Conservation (phyloP, 1,139 yeast species). For the Yamadazyma songkhlaensis region DNA sequence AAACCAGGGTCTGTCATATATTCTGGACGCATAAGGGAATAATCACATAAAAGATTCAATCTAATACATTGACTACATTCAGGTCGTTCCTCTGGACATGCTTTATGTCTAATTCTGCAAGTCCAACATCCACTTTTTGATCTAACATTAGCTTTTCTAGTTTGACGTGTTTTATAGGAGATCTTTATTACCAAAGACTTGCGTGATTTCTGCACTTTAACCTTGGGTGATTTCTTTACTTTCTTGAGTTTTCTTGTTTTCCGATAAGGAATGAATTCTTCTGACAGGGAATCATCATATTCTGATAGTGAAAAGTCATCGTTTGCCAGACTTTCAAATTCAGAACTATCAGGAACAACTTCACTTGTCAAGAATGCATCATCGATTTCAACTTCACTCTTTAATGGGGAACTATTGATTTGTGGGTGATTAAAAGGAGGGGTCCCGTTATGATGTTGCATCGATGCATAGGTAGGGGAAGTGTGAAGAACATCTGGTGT, state of each 20-base stretch:
- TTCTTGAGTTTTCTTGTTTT: neutral
- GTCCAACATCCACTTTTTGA: slow-evolving; percentile 70
- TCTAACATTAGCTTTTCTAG: slow-evolving; percentile 2
- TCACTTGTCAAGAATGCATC: slow-evolving; percentile 21
- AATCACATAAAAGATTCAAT: slow-evolving; percentile 50
- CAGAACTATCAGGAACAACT: too few species aligned
- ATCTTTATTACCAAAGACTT: neutral
- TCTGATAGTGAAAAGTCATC: neutral
- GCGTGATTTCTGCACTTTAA: neutral
- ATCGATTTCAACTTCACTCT: slow-evolving; percentile 13
- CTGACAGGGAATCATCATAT: neutral
- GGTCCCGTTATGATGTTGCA: slow-evolving; percentile 2
- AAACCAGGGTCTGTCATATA: slow-evolving; percentile 47
- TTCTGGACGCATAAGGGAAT: slow-evolving; percentile 41
- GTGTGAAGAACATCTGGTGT: slow-evolving; percentile 8
- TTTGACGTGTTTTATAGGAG: neutral
- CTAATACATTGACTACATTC: slow-evolving; percentile 52
- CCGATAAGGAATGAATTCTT: neutral
- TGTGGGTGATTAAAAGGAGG: neutral
- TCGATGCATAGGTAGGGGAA: slow-evolving; percentile 12
- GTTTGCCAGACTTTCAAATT: too few species aligned
- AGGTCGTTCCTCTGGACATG: slow-evolving; percentile 63
- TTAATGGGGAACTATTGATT: neutral
- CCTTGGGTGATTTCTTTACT: too few species aligned
- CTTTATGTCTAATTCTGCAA: slow-evolving; percentile 61